Base-by-base conservation (phyloP, 257 asterid genomes). In the Nyctanthes arbortristis region DNA sequence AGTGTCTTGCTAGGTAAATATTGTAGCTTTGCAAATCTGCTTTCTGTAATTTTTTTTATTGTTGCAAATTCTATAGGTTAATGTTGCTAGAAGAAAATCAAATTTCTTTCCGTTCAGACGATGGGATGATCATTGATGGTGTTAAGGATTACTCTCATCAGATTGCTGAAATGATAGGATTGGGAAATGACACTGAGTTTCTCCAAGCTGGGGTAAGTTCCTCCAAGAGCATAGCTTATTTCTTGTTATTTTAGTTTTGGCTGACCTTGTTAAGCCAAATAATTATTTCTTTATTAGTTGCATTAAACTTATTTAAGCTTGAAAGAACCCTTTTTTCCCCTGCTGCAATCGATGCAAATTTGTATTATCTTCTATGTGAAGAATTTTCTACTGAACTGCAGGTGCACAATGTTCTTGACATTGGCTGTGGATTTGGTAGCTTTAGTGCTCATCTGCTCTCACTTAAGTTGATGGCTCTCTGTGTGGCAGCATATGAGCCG, bases 401-500 rank as follows among this genome's bases (percentile, higher is more conserved):
- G 99, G 98, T 94, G 75, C 96, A 34, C 73, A 86, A 77, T 28
- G 89, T 94, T 63, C 78, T 94, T 74, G 99, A 94, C 80, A 88
- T 91, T 77, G 99, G 96, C 40, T 94, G 99, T 65, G 99, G 99
- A 58, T 94, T 94, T 77, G 99, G 99, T 76, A 91, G 96, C 90
- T 94, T 91, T 79, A 92, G 95, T 49, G 88, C 97, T 47, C 97
- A 85, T 79, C 76, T 94, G 80, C 96, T 91, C 68, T 81, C 98
- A 28, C 92, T 94, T 36, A 85, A 87, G 78, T 69, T 88, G 88
- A 88, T 94, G 99, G 85, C 97, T 57, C 83, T 91, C 71, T 94
- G 99, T 85, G 69, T 88, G 74, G 99, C 99, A 72, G 87, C 96
- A 56, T 94, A 91, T 75, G 99, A 94, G 79, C 78, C 84, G 66